Evolutionary conservation across 176 grass and related monocot species (phyloP).

Genomic region (Rhynchospora tenuis): DNA sequence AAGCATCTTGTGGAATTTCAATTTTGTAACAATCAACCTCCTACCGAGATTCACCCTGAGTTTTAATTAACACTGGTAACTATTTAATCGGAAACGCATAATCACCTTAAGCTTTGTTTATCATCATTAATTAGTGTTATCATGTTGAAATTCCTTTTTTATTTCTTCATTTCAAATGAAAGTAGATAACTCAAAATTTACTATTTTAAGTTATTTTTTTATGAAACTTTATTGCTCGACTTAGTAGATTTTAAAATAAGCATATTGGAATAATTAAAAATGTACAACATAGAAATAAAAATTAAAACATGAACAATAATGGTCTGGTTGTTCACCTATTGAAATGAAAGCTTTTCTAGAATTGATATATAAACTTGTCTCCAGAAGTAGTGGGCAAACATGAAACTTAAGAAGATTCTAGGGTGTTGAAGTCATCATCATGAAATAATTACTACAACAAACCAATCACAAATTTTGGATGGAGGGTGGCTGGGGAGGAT

Average conservation of each 20-base stretch:
- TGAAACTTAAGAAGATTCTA: not conserved
- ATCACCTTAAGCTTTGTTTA: not conserved
- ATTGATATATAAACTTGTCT: not conserved
- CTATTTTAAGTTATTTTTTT: not conserved
- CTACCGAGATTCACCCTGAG: not conserved
- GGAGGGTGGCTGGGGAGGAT: not conserved
- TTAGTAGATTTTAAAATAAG: not conserved
- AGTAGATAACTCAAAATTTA: not conserved
- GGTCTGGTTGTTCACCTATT: not conserved
- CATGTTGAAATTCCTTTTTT: not conserved
- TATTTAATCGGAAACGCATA: not conserved
- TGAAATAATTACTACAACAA: not conserved
- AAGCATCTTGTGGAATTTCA: not conserved
- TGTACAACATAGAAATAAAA: not conserved
- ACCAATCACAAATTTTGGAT: too few relatives aligned
- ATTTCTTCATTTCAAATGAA: not conserved
- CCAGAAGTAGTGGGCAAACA: not conserved
- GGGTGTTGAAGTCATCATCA: not conserved
- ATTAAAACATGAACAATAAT: not conserved
- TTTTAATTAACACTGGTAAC: not conserved
- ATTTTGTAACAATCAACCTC: not conserved
- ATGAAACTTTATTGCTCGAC: not conserved
- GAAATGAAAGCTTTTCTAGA: not conserved
- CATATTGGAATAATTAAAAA: not conserved
- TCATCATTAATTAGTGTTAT: not conserved